Percentiles rank a stretch among this genome's conserved stretches.
These are phyloP conservation scores for Pleurotus eryngii DNA, from an alignment of 768 basidiomycete species.

Conservation along the genomic window DNA sequence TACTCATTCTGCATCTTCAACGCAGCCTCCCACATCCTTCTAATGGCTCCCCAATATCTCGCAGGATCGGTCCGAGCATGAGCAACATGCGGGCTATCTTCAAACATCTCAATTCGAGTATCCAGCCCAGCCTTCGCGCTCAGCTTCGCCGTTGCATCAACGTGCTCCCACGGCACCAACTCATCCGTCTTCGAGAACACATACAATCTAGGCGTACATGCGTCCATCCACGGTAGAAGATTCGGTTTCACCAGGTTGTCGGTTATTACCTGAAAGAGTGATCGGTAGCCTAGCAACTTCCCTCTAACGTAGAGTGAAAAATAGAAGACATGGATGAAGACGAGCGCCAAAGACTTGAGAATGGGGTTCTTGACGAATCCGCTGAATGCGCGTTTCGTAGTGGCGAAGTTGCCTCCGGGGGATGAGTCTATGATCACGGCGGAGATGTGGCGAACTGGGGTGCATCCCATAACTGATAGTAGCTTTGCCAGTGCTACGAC, in stretches of 20 bases:
- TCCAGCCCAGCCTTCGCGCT: slow-evolving; percentile 29
- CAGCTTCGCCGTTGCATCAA: slow-evolving; percentile 32
- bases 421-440: slow-evolving; percentile 44
- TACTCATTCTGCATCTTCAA: background rate
- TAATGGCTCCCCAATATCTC: slow-evolving; percentile 41
- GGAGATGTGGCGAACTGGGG: slow-evolving; percentile 10
- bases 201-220: slow-evolving; percentile 39
- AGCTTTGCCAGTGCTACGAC: slow-evolving; percentile 31
- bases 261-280: slow-evolving; percentile 24
- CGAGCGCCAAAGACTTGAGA: slow-evolving; percentile 18
- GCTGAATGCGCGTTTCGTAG: slow-evolving; percentile 28
- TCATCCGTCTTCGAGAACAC: slow-evolving; percentile 42
- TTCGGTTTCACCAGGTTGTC: slow-evolving; percentile 20
- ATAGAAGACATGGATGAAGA: slow-evolving; percentile 27
- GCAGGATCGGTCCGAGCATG: slow-evolving; percentile 41
- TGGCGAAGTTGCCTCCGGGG: slow-evolving; percentile 32
- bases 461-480: slow-evolving; percentile 18
- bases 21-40: slow-evolving; percentile 29
- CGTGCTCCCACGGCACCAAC: slow-evolving; percentile 32
- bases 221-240: slow-evolving; percentile 39
- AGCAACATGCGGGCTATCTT: slow-evolving; percentile 40
- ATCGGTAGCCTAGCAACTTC: slow-evolving; percentile 19
- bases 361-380: slow-evolving; percentile 27
- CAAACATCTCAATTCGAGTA: slow-evolving; percentile 33
- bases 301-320: slow-evolving; percentile 15